A percentile compares a stretch with the other conserved stretches of the same genome.
Conservation (phyloP, 331 rosid genomes). For the Telfairia occidentalis region DNA sequence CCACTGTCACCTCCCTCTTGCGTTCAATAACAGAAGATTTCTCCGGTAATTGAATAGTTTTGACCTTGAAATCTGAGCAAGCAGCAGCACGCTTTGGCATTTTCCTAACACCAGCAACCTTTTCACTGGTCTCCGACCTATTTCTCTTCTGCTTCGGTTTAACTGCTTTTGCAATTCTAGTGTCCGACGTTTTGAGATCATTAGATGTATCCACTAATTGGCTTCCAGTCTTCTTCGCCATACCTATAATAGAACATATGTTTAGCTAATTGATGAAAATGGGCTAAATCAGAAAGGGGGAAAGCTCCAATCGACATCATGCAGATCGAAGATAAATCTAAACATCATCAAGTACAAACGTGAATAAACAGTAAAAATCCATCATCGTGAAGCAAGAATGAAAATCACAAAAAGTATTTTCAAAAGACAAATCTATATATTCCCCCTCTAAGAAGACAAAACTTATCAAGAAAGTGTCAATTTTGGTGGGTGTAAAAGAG, state of each 20-base stretch:
- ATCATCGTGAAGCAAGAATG: neutral
- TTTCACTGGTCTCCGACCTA: slow-evolving; percentile 28
- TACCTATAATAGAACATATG: neutral
- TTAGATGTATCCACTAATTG: slow-evolving; percentile 1
- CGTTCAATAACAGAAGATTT: slow-evolving; percentile 43
- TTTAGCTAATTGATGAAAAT: neutral
- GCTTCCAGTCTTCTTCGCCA: slow-evolving; percentile 10
- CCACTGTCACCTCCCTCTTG: slow-evolving; percentile 49
- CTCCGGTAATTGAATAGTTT: slow-evolving; percentile 31
- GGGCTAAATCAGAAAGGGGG: neutral
- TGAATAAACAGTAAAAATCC: neutral
- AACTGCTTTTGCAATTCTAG: neutral
- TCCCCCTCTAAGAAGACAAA: neutral
- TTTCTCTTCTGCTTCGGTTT: slow-evolving; percentile 35
- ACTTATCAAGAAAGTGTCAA: neutral
- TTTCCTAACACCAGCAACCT: slow-evolving; percentile 40
- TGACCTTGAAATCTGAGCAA: slow-evolving; percentile 53
- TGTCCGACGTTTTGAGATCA: neutral
- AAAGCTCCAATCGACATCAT: neutral
- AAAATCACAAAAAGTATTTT: neutral
- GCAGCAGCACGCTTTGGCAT: slow-evolving; percentile 90
- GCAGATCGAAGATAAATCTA: neutral
- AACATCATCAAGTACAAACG: neutral
- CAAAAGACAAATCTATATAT: neutral
- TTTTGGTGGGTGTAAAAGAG: too few species aligned